These are phyloP conservation scores for Wickerhamomyces chambardii DNA, from an alignment of 805 yeast genomes.

Conservation along the genomic window DNA sequence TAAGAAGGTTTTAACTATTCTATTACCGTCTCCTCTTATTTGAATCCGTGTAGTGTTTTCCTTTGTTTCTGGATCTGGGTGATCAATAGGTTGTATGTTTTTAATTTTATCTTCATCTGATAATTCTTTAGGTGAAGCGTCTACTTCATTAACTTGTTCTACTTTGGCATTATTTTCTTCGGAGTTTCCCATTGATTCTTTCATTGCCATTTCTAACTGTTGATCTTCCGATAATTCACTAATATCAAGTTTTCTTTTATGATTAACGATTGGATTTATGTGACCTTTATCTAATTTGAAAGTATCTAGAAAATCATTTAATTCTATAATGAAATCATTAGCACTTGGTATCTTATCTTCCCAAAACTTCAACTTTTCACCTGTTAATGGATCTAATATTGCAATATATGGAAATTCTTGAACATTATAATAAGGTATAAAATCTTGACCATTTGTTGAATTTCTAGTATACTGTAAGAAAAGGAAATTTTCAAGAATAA, in stretches of 20 bases:
- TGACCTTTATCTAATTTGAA: conserved; percentile 59
- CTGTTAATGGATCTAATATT: conserved; percentile 90
- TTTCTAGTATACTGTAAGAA: conserved; percentile 82
- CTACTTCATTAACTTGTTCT: conserved; percentile 16
- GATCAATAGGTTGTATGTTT: conserved; percentile 37
- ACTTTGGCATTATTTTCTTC: conserved; percentile 14
- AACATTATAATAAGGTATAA: conserved; percentile 65
- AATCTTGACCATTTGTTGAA: conserved; percentile 65
- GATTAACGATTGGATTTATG: conserved; percentile 57
- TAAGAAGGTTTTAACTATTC: conserved; percentile 65
- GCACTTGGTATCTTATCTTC: conserved; percentile 47
- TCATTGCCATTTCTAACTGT: conserved; percentile 69
- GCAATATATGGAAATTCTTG: conserved; percentile 79
- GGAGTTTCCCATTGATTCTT: conserved; percentile 43
- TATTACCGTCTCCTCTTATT: conserved; percentile 82
- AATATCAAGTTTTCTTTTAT: conserved; percentile 52
- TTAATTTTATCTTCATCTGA: conserved; percentile 37
- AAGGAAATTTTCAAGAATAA: conserved; percentile 60
- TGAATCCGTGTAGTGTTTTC: conserved; percentile 70
- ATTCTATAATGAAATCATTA: conserved; percentile 54
- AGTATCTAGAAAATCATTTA: conserved; percentile 55
- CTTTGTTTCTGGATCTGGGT: conserved; percentile 53
- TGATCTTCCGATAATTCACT: conserved; percentile 71
- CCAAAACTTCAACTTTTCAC: conserved; percentile 82
- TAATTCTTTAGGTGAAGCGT: conserved; percentile 11